phyloP scores from a whole-genome alignment of 1,284 basidiomycete species.

The Rhodofomes roseus region DNA sequence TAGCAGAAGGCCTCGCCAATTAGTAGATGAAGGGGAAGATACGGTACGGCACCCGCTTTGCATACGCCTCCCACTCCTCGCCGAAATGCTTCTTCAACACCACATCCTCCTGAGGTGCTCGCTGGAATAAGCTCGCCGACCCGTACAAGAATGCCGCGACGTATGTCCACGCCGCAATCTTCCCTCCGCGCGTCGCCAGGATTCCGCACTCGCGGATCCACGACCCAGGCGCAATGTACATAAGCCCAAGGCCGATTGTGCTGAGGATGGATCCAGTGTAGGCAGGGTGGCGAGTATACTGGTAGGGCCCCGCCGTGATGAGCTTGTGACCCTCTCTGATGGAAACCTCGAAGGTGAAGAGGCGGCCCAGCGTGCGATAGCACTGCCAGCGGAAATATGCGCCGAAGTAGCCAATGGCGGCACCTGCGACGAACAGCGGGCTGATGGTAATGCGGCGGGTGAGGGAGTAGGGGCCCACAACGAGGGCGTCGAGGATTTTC shows the following conservation, averaged over 20 bases:
- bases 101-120: slow-evolving; percentile 18
- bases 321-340: slow-evolving; percentile 6
- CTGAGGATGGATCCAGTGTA: slow-evolving; percentile 2
- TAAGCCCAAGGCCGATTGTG: not conserved
- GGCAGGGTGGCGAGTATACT: slow-evolving; percentile 10
- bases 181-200: not conserved
- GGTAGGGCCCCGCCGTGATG: slow-evolving; percentile 11
- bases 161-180: not conserved
- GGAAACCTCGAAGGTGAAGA: slow-evolving; percentile 13
- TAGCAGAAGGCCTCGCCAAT: not conserved
- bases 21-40: slow-evolving; percentile 11
- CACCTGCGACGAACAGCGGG: slow-evolving; percentile 2
- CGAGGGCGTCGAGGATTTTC: not conserved
- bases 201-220: slow-evolving; percentile 10
- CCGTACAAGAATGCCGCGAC: not conserved
- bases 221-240: not conserved
- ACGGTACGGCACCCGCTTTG: slow-evolving; percentile 6
- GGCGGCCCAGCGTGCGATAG: slow-evolving; percentile 8
- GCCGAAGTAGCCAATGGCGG: slow-evolving; percentile 1
- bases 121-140: slow-evolving; percentile 1
- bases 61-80: slow-evolving; percentile 17
- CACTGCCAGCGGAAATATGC: slow-evolving; percentile 5
- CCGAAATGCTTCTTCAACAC: slow-evolving; percentile 20
- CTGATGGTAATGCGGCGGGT: not conserved
- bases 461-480: not conserved